Conservation (phyloP, 768 basidiomycete species). For the Favolaschia claudopus region DNA sequence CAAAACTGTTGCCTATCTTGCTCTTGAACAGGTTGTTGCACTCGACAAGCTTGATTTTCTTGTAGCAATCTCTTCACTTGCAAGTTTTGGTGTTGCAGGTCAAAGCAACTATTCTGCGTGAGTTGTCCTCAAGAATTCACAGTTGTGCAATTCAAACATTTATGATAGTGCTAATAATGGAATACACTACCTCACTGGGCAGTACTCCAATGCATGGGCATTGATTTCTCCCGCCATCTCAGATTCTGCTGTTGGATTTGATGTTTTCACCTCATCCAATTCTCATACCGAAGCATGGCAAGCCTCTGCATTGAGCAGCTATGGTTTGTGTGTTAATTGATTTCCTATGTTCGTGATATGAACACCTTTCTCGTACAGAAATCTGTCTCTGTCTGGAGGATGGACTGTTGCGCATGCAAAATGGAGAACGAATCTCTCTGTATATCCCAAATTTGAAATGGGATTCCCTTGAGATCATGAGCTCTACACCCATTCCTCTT, state of each 20-base stretch:
- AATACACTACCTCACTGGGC: conserved; percentile 33
- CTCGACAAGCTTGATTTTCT: conserved; percentile 43
- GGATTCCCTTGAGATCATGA: too few relatives aligned
- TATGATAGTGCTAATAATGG: conserved; percentile 41
- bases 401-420: too few relatives aligned
- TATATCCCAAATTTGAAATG: too few relatives aligned
- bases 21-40: conserved; percentile 33
- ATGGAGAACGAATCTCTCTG: too few relatives aligned
- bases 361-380: conserved; percentile 25
- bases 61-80: conserved; percentile 42
- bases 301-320: not conserved
- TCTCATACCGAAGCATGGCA: not conserved
- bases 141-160: not conserved
- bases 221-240: conserved; percentile 40
- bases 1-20: conserved; percentile 37
- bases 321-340: too few relatives aligned
- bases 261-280: not conserved
- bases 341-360: too few relatives aligned
- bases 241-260: conserved; percentile 29
- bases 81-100: conserved; percentile 42
- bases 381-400: conserved; percentile 41
- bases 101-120: conserved; percentile 49
- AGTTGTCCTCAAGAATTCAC: not conserved
- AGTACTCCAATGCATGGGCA: conserved; percentile 40
- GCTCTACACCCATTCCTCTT: conserved; percentile 19